These are phyloP conservation scores for Globisporangium nagaii DNA, from an alignment of 352 stramenopile genomes.

Conservation along the genomic window DNA sequence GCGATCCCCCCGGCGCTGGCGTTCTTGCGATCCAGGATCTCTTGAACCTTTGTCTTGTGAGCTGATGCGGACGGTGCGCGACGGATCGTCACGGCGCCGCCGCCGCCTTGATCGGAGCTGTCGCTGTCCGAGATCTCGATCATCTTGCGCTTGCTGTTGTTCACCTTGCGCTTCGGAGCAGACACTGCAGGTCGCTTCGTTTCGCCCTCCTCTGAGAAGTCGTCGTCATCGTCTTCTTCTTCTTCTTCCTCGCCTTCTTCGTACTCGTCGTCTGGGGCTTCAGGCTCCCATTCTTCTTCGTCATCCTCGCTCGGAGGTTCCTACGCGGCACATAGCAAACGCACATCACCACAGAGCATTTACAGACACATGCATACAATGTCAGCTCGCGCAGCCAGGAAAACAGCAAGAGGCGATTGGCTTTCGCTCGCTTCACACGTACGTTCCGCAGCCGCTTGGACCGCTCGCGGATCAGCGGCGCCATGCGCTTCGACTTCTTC, in stretches of 20 bases:
- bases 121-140: conserved; percentile 40
- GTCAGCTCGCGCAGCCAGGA: too few relatives aligned
- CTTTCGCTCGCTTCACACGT: background rate
- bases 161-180: background rate
- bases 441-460: conserved; percentile 23
- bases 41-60: conserved; percentile 8
- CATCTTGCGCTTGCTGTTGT: conserved; percentile 48
- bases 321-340: background rate
- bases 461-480: conserved; percentile 40
- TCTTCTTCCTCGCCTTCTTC: conserved; percentile 20
- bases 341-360: background rate
- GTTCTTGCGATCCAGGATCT: conserved; percentile 7
- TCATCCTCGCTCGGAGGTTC: conserved; percentile 19
- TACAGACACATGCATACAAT: background rate
- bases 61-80: conserved; percentile 6
- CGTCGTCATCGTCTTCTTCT: conserved; percentile 18
- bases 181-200: conserved; percentile 16
- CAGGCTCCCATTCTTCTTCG: conserved; percentile 37
- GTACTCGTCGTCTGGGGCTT: conserved; percentile 23
- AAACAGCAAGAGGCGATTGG: background rate
- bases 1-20: background rate
- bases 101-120: conserved; percentile 39
- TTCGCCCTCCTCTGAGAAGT: conserved; percentile 29
- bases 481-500: conserved; percentile 50
- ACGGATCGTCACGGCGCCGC: background rate